Conservation (phyloP, 257 asterid genomes). For the Gentiana straminea region DNA sequence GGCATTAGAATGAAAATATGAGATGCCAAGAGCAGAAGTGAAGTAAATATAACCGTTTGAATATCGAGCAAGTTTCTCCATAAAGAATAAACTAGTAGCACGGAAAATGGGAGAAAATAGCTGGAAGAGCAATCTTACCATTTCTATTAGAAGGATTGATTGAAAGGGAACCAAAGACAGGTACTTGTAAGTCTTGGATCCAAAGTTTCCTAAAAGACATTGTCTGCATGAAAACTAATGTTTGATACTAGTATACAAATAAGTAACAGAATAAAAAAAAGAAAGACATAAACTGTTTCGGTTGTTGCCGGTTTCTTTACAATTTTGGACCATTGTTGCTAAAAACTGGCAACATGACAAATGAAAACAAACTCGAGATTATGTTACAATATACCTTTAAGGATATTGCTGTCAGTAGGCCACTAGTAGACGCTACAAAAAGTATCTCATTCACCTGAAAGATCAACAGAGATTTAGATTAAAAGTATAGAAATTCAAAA, state of each 20-base stretch:
- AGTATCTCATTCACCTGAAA: constrained; percentile 57
- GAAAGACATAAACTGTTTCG: background rate
- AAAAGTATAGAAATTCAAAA: background rate
- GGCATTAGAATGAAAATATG: too few species aligned
- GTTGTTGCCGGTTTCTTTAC: background rate
- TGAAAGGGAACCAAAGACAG: constrained; percentile 74
- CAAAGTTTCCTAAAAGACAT: constrained; percentile 46
- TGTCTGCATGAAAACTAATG: constrained; percentile 32
- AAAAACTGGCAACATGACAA: background rate
- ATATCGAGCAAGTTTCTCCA: too few species aligned
- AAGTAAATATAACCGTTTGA: too few species aligned
- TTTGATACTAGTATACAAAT: constrained; percentile 5
- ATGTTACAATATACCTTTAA: constrained; percentile 40
- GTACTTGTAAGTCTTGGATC: constrained; percentile 71
- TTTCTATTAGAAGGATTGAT: constrained; percentile 38
- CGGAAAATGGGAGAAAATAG: background rate
- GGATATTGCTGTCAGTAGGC: constrained; percentile 63
- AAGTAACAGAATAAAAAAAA: constrained; percentile 1
- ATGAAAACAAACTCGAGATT: constrained; percentile 3
- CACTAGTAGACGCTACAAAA: constrained; percentile 85
- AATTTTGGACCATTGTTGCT: background rate
- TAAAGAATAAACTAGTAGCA: background rate
- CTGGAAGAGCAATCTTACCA: constrained; percentile 27
- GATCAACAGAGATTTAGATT: constrained; percentile 3
- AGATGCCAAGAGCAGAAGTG: too few species aligned